A percentile compares a stretch with the other conserved stretches of the same genome.
These are phyloP conservation scores for Aspergillus heteromorphus DNA, from an alignment of 495 filamentous ascomycete species.

Conservation along the genomic window DNA sequence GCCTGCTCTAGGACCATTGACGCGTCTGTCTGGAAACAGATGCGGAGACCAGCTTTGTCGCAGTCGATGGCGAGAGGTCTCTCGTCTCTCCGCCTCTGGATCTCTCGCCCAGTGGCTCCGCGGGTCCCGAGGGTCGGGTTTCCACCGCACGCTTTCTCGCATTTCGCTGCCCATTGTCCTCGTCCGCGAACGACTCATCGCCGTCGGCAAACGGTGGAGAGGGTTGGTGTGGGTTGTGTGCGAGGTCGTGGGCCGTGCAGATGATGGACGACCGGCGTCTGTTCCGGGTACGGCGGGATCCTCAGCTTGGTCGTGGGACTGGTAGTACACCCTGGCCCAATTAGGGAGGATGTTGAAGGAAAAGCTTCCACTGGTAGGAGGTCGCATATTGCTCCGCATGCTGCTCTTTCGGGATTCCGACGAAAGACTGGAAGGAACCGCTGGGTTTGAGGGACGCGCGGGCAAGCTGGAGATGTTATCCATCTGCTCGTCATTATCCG, in stretches of 20 bases:
- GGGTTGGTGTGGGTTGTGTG: constrained; percentile 31
- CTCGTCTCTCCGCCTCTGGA: constrained; percentile 20
- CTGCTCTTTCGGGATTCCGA: constrained; percentile 37
- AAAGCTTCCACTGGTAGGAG: constrained; percentile 44
- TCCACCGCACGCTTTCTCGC: constrained; percentile 14
- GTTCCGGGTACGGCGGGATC: constrained; percentile 31
- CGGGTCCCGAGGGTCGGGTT: constrained; percentile 36
- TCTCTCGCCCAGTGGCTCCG: constrained; percentile 39
- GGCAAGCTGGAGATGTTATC: constrained; percentile 42
- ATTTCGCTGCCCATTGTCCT: constrained; percentile 17
- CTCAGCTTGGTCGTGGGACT: constrained; percentile 25
- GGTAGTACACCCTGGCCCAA: constrained; percentile 47
- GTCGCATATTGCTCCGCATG: constrained; percentile 29
- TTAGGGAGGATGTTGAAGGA: constrained; percentile 48
- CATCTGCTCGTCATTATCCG: constrained; percentile 30
- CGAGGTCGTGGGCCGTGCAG: constrained; percentile 25
- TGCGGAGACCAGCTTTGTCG: constrained; percentile 69
- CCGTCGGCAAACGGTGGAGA: constrained; percentile 27
- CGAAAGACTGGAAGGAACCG: constrained; percentile 29
- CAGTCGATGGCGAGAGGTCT: constrained; percentile 22
- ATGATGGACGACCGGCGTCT: constrained; percentile 28
- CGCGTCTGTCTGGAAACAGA: constrained; percentile 57
- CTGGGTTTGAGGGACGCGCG: constrained; percentile 27
- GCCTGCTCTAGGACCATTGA: constrained; percentile 21
- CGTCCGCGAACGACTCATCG: constrained; percentile 16